Conservation (phyloP, 441 rosid species). For the Populus hybrid region DNA sequence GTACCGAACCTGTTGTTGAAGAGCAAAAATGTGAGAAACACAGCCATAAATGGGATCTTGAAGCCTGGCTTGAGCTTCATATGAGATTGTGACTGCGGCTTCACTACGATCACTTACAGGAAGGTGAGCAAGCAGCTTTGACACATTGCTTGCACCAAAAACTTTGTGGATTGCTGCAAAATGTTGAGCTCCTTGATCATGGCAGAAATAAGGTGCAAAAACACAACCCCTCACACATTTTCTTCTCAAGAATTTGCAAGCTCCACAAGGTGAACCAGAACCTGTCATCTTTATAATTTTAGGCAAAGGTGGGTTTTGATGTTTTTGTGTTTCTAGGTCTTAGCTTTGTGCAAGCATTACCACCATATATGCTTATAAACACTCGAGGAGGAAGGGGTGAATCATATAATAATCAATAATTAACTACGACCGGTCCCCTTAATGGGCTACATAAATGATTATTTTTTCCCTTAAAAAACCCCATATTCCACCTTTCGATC, state of each 20-base stretch:
- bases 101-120: conserved; percentile 70
- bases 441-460: conserved; percentile 73
- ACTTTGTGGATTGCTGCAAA: conserved; percentile 93
- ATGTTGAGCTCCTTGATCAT: conserved; percentile 87
- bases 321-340: conserved; percentile 10
- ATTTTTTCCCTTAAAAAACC: conserved; percentile 35
- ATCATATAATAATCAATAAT: conserved; percentile 47
- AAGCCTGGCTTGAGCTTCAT: conserved; percentile 95
- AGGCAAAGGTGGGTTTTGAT: neutral
- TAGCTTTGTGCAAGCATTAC: conserved; percentile 31
- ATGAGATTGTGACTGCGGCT: conserved; percentile 87
- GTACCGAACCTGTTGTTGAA: conserved; percentile 76
- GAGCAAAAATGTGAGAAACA: conserved; percentile 91
- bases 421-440: conserved; percentile 57
- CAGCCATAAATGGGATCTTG: conserved; percentile 95
- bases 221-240: conserved; percentile 90
- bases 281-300: conserved; percentile 47
- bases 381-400: conserved; percentile 57
- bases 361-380: conserved; percentile 53
- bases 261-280: conserved; percentile 92
- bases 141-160: conserved; percentile 96
- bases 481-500: conserved; percentile 29
- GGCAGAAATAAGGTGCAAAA: conserved; percentile 93
- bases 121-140: conserved; percentile 79
- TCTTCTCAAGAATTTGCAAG: conserved; percentile 94